phyloP scores from a whole-genome alignment of 495 filamentous ascomycete species.

The Pyrenula aspistea region DNA sequence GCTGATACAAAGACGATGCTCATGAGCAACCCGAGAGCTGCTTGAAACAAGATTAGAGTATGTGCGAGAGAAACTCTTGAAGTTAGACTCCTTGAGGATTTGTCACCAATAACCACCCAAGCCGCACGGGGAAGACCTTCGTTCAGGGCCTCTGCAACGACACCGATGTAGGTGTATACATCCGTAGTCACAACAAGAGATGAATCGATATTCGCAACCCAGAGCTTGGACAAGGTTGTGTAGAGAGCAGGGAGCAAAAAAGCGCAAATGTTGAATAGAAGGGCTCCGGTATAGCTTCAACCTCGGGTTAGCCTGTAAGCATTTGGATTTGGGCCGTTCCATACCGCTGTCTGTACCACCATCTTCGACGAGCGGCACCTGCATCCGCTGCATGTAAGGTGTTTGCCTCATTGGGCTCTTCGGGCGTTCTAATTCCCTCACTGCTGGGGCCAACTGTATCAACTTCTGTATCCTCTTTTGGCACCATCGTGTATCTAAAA shows the following conservation, averaged over 20 bases:
- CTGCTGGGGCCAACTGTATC: background rate
- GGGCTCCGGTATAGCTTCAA: slow-evolving; percentile 38
- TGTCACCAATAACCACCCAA: slow-evolving; percentile 61
- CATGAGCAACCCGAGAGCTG: slow-evolving; percentile 44
- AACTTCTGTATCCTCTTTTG: background rate
- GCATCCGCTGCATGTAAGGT: background rate
- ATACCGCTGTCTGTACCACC: slow-evolving; percentile 7
- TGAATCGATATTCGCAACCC: slow-evolving; percentile 59
- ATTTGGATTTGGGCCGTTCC: background rate
- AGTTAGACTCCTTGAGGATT: slow-evolving; percentile 33
- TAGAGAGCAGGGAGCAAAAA: slow-evolving; percentile 62
- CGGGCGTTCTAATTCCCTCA: no score
- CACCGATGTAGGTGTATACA: slow-evolving; percentile 49
- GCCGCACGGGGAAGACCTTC: slow-evolving; percentile 60
- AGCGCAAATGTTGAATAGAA: slow-evolving; percentile 50
- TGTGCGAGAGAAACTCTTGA: slow-evolving; percentile 48
- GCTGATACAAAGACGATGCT: slow-evolving; percentile 47
- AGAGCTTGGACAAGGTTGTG: slow-evolving; percentile 57
- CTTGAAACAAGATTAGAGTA: slow-evolving; percentile 51
- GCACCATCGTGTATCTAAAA: background rate
- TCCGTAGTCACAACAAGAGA: slow-evolving; percentile 59
- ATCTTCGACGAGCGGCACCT: background rate
- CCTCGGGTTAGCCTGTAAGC: slow-evolving; percentile 1
- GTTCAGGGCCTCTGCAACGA: slow-evolving; percentile 57
- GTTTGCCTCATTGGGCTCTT: background rate